These are phyloP conservation scores for Aspergillus saccharolyticus DNA, from an alignment of 495 filamentous ascomycete genomes.

Conservation along the genomic window DNA sequence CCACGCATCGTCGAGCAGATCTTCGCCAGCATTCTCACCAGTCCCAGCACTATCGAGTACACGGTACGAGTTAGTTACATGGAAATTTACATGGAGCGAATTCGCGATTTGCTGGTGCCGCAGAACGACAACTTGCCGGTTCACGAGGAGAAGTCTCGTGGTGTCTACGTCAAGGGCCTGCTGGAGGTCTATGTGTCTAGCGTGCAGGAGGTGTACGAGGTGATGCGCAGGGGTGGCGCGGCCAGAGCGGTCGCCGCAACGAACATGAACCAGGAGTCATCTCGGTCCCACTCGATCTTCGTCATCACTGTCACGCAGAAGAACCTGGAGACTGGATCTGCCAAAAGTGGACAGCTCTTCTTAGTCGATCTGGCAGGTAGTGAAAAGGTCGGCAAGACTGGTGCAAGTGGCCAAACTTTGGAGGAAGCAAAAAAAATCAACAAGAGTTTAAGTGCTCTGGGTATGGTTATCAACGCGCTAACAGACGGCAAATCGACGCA, in stretches of 20 bases:
- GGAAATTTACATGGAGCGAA: constrained; percentile 99
- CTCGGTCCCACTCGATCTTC: constrained; percentile 97
- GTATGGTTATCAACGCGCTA: constrained; percentile 97
- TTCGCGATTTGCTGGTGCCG: constrained; percentile 86
- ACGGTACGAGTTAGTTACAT: constrained; percentile 97
- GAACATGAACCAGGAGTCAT: constrained; percentile 99
- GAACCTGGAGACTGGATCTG: constrained; percentile 93
- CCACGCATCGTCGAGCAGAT: constrained; percentile 98
- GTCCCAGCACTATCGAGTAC: constrained; percentile 92
- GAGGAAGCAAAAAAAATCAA: constrained; percentile 99
- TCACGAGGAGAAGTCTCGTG: constrained; percentile 93
- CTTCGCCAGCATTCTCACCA: constrained; percentile 86
- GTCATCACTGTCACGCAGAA: constrained; percentile 97
- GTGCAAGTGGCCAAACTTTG: constrained; percentile 92
- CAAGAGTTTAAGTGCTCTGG: constrained; percentile 94
- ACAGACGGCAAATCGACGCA: constrained; percentile 98
- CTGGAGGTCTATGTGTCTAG: constrained; percentile 94
- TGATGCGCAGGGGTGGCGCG: constrained; percentile 88
- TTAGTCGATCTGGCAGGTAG: constrained; percentile 96
- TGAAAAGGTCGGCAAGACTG: constrained; percentile 98
- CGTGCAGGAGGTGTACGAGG: constrained; percentile 92
- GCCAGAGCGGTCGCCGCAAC: constrained; percentile 94
- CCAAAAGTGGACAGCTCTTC: constrained; percentile 94
- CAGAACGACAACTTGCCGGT: constrained; percentile 94
- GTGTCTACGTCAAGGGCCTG: constrained; percentile 95